Evolutionary conservation across 2,329 filamentous ascomycete genomes (phyloP).

Genomic region (Aspergillus awamori): DNA sequence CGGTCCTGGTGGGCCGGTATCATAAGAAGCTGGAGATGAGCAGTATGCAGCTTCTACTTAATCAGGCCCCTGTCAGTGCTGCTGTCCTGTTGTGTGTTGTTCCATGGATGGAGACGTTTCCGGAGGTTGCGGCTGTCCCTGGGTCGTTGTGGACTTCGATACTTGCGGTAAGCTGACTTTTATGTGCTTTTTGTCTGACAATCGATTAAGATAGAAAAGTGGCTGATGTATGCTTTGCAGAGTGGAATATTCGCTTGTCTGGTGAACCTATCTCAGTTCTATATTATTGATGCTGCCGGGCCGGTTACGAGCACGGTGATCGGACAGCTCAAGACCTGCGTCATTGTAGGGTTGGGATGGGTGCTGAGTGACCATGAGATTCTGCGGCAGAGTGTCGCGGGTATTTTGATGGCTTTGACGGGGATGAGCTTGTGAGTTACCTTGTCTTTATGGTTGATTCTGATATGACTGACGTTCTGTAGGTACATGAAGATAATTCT

Average conservation of each 20-base stretch:
- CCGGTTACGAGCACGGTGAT: slow-evolving; percentile 68
- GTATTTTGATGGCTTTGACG: slow-evolving; percentile 23
- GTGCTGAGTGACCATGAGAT: slow-evolving; percentile 18
- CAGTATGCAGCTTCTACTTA: slow-evolving; percentile 28
- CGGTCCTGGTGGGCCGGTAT: slow-evolving; percentile 24
- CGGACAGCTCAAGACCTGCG: slow-evolving; percentile 67
- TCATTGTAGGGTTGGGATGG: slow-evolving; percentile 68
- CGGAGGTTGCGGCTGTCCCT: slow-evolving; percentile 18
- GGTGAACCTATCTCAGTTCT: slow-evolving; percentile 28
- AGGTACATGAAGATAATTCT: slow-evolving; percentile 26
- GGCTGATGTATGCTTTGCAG: slow-evolving; percentile 1
- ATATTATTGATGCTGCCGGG: slow-evolving; percentile 44
- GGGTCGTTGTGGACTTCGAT: slow-evolving; percentile 22
- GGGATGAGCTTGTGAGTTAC: slow-evolving; percentile 26
- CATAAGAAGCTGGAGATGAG: slow-evolving; percentile 24
- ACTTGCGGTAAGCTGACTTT: slow-evolving; percentile 12
- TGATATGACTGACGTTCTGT: neutral
- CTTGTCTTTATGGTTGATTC: neutral
- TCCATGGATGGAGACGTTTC: slow-evolving; percentile 21
- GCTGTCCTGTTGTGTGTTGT: slow-evolving; percentile 21
- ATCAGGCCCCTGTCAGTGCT: slow-evolving; percentile 25
- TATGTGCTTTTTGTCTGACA: neutral
- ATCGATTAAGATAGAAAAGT: neutral
- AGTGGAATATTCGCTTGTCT: slow-evolving; percentile 27
- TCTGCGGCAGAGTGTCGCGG: slow-evolving; percentile 19